Evolutionary conservation across 1,284 basidiomycete genomes (phyloP).

Genomic region (Hemileccinum hortonii): DNA sequence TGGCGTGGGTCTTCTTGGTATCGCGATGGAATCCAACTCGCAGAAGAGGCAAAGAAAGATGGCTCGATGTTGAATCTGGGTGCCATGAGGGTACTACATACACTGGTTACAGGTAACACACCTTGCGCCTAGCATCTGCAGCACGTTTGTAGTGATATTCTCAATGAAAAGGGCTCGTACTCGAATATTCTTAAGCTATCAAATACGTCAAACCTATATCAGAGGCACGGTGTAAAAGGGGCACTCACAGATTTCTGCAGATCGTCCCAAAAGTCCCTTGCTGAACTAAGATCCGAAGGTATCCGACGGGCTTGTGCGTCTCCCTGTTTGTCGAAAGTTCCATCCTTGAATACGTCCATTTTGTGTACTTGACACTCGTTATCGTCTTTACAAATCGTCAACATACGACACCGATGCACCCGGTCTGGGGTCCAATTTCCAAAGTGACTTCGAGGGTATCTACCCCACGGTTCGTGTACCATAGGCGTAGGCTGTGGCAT

Average conservation of each 20-base stretch:
- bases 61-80: constrained; percentile 44
- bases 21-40: constrained; percentile 55
- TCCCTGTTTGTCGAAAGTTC: constrained; percentile 20
- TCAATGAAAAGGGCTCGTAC: constrained; percentile 51
- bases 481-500: constrained; percentile 12
- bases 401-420: constrained; percentile 40
- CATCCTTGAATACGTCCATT: constrained; percentile 43
- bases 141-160: constrained; percentile 41
- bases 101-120: constrained; percentile 17
- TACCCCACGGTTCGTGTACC: constrained; percentile 17
- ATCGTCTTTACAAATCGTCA: constrained; percentile 23
- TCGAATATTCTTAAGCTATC: constrained; percentile 36
- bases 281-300: constrained; percentile 1
- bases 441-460: constrained; percentile 49
- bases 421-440: constrained; percentile 52
- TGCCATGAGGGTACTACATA: constrained; percentile 3
- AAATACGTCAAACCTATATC: neutral
- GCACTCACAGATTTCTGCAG: constrained; percentile 20
- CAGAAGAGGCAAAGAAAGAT: constrained; percentile 57
- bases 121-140: constrained; percentile 52
- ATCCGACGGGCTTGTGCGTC: constrained; percentile 3
- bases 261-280: constrained; percentile 18
- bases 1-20: constrained; percentile 45
- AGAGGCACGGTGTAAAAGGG: too few species aligned
- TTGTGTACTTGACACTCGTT: constrained; percentile 39